phyloP scores from a whole-genome alignment of 2,329 filamentous ascomycete genomes.

The Dichotomopilus funicola region DNA sequence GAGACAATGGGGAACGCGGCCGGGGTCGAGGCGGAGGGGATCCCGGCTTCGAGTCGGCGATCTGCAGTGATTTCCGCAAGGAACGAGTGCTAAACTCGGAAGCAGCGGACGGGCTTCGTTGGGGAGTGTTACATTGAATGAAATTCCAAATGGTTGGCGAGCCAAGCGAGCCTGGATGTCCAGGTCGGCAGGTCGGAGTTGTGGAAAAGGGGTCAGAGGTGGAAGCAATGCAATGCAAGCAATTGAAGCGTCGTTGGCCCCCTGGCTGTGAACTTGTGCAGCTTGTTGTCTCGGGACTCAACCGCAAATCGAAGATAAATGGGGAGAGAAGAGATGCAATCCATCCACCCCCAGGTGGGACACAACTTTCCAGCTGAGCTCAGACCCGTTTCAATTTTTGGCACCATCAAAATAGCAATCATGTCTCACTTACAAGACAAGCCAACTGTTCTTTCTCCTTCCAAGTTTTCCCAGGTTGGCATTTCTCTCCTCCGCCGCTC shows the following conservation, averaged over 20 bases:
- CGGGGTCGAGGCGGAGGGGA: background rate
- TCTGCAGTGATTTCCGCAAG: conserved; percentile 7
- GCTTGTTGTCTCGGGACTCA: too few relatives aligned
- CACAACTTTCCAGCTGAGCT: background rate
- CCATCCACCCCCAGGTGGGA: background rate
- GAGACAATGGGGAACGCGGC: background rate
- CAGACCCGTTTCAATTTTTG: background rate
- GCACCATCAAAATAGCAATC: background rate
- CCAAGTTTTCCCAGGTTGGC: too few relatives aligned
- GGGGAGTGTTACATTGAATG: background rate
- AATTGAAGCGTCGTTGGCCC: too few relatives aligned
- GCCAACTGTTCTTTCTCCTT: too few relatives aligned
- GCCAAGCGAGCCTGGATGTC: background rate
- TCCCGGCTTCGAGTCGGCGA: background rate
- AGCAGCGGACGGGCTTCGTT: conserved; percentile 7
- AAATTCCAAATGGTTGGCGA: background rate
- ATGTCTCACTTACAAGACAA: conserved; percentile 1
- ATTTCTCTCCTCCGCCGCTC: background rate
- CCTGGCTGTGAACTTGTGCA: too few relatives aligned
- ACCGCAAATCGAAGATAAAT: too few relatives aligned
- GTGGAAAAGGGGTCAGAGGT: background rate
- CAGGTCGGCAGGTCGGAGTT: background rate
- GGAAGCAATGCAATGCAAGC: background rate
- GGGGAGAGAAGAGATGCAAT: too few relatives aligned
- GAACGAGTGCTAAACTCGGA: background rate